Evolutionary conservation across 1,284 basidiomycete species (phyloP).

Genomic region (Phaffia rhodozyma): DNA sequence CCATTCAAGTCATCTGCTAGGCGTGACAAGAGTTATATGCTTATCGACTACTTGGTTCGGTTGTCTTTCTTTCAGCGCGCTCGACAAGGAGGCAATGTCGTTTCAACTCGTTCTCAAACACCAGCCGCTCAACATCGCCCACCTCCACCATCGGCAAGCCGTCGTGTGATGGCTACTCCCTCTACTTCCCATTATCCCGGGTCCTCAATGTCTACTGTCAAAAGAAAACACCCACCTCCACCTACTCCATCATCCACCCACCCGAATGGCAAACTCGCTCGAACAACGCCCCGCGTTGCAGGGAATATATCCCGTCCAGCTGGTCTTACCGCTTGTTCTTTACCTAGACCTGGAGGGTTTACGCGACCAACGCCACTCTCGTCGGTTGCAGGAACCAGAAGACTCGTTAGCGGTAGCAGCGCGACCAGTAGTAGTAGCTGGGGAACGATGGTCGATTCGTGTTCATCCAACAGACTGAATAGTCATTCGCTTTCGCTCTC

Average conservation of each 20-base stretch:
- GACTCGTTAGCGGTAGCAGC: background rate
- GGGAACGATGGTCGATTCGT: background rate
- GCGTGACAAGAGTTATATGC: background rate
- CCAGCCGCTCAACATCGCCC: background rate
- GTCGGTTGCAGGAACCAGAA: background rate
- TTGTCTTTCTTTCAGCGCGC: conserved; percentile 1
- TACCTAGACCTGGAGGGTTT: background rate
- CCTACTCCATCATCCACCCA: background rate
- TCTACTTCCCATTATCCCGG: background rate
- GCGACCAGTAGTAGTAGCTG: background rate
- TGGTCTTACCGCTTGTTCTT: conserved; percentile 2
- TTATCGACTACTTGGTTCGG: background rate
- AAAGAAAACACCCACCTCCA: background rate
- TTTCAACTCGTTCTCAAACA: background rate
- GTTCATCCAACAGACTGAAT: background rate
- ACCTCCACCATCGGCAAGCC: background rate
- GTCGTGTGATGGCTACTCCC: background rate
- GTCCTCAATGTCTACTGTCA: background rate
- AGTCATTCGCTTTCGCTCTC: background rate
- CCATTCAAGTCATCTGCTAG: background rate
- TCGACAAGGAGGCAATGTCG: background rate
- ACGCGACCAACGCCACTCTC: background rate
- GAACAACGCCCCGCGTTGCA: background rate
- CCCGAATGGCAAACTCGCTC: conserved; percentile 1
- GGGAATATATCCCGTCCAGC: background rate